These are phyloP conservation scores for Lenzites betulinus DNA, from an alignment of 768 basidiomycete genomes.

Conservation along the genomic window DNA sequence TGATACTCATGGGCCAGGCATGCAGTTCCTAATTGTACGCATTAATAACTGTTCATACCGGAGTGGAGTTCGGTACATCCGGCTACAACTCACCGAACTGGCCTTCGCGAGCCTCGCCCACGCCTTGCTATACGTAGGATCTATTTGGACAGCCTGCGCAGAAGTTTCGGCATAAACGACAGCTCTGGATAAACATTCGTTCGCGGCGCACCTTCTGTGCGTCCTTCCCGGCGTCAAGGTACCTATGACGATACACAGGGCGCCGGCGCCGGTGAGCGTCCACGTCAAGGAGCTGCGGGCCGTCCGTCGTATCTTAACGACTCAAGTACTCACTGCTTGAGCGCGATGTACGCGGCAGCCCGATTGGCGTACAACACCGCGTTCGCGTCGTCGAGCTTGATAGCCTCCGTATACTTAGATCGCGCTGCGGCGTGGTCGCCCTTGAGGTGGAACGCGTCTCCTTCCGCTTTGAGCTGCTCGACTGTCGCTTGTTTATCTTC, in stretches of 20 bases:
- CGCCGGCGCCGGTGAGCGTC: not conserved
- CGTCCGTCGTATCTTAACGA: no score
- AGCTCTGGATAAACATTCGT: not conserved
- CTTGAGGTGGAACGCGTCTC: constrained; percentile 40
- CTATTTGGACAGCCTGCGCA: constrained; percentile 25
- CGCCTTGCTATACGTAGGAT: constrained; percentile 27
- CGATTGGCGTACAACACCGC: constrained; percentile 48
- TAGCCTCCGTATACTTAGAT: constrained; percentile 45
- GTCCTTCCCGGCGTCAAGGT: constrained; percentile 19
- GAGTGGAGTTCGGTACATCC: no score
- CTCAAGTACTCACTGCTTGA: constrained; percentile 41
- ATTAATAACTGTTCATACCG: no score
- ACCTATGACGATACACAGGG: not conserved
- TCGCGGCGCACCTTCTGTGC: constrained; percentile 15
- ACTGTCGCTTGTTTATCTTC: constrained; percentile 11
- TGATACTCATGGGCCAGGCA: constrained; percentile 11
- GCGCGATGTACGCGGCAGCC: constrained; percentile 40
- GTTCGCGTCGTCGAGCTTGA: constrained; percentile 40
- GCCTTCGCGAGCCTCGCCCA: constrained; percentile 29
- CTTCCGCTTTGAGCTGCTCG: constrained; percentile 41
- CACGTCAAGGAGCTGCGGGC: not conserved
- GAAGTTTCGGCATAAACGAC: not conserved
- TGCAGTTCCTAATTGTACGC: constrained; percentile 10
- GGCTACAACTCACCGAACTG: constrained; percentile 8
- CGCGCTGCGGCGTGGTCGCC: constrained; percentile 39